Base-by-base conservation (phyloP, 1,284 basidiomycete genomes). In the Irpex lacteus region DNA sequence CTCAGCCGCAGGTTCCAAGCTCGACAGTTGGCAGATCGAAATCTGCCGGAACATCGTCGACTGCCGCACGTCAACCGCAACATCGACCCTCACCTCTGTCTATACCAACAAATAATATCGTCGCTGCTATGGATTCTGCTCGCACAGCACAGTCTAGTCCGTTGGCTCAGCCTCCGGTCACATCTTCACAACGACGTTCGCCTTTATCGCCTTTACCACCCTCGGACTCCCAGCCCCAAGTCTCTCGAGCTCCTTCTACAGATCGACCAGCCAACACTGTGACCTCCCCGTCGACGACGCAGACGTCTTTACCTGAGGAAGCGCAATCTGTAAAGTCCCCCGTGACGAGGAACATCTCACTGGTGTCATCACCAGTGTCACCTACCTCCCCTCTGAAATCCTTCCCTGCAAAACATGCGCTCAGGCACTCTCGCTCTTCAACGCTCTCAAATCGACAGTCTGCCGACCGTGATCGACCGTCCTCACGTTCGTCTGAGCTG, bases 21-120 rank as follows among this genome's bases (percentile, higher is more conserved):
- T 32, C 70, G 5, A 71, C 32, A 32, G 54, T 56, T 18, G 32
- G 71, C 59, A 66, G 71, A 11, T 74, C 74, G 2, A 72, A 72
- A 61, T 73, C 74, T 11, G 68, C 72, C 5, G 67, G 66, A 6
- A 21, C 32, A 56, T 67, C 72, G 11, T 67, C 71, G 15, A 50
- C 66, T n/a, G 38, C 71, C 36, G 63, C 71, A 11, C 67, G 69
- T 3, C 49, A 67, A 2, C 26, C 69, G 19, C 66, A 70, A 1
- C 75, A 79, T 66, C 76, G 77, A 4, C 81, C 83, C 3, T 87
- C 86, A 1, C 85, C 86, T 0, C 75, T 87, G 3, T 83, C 85
- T 0, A 68, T 82, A 1, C 78, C 82, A 2, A 77, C 77, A 50
- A 79, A 81, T 66, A 78, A 70, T 64, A 69, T 68, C 15, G 50